These are phyloP conservation scores for Pisolithus thermaeus DNA, from an alignment of 1,284 basidiomycete genomes.

Conservation along the genomic window DNA sequence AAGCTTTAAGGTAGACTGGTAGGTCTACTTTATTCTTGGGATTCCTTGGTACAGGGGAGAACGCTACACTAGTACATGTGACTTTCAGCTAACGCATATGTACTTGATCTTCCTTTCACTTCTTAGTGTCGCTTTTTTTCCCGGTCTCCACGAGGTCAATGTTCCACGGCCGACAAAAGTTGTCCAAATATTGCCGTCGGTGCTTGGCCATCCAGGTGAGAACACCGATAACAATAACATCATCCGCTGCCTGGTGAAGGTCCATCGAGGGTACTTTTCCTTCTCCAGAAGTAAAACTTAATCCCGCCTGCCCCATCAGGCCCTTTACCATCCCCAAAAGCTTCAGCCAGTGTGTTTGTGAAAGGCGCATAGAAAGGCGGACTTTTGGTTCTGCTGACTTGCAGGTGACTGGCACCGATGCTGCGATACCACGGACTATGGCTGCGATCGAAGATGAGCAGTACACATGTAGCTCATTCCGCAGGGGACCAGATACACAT, in stretches of 20 bases:
- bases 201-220: slow-evolving; percentile 1
- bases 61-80: too few relatives aligned
- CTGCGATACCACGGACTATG: neutral
- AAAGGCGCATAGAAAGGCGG: neutral
- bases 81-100: too few relatives aligned
- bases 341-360: neutral
- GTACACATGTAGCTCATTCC: neutral
- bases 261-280: neutral
- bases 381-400: neutral
- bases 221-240: slow-evolving; percentile 1
- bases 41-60: too few relatives aligned
- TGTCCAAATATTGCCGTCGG: neutral
- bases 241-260: neutral
- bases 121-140: neutral
- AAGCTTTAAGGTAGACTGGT: too few relatives aligned
- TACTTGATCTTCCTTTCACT: neutral
- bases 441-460: slow-evolving; percentile 3
- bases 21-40: too few relatives aligned
- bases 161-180: slow-evolving; percentile 1
- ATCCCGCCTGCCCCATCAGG: neutral
- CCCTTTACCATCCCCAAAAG: neutral
- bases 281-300: neutral
- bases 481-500: slow-evolving; percentile 2
- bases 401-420: neutral
- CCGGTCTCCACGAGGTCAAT: neutral